phyloP scores from a whole-genome alignment of 768 basidiomycete species.

The Boletales sp. region DNA sequence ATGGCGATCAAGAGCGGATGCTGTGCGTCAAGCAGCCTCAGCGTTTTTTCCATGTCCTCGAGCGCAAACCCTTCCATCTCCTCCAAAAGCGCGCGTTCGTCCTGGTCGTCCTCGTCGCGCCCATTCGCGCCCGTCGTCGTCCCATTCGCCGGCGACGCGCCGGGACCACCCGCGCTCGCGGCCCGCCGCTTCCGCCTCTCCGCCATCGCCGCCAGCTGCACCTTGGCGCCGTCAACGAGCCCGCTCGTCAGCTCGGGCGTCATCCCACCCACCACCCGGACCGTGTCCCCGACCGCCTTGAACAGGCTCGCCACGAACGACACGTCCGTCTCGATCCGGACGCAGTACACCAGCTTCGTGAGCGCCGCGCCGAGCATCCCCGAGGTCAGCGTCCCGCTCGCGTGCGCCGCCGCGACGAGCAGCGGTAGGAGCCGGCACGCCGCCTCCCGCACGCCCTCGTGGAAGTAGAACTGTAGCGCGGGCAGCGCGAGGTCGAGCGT shows the following conservation, averaged over 20 bases:
- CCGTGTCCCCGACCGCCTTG: conserved; percentile 61
- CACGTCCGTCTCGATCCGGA: conserved; percentile 65
- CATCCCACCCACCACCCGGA: conserved; percentile 53
- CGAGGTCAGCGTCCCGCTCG: conserved; percentile 57
- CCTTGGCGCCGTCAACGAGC: conserved; percentile 66
- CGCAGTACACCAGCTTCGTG: conserved; percentile 58
- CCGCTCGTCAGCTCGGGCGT: conserved; percentile 50
- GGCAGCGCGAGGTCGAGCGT: conserved; percentile 71
- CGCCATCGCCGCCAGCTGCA: conserved; percentile 65
- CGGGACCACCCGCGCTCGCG: no score
- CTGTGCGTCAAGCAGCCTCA: conserved; percentile 50
- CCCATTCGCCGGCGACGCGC: conserved; percentile 13
- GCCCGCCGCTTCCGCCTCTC: conserved; percentile 58
- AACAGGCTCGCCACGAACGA: conserved; percentile 77
- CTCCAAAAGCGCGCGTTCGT: conserved; percentile 69
- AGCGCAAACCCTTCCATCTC: conserved; percentile 82
- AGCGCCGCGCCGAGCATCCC: conserved; percentile 70
- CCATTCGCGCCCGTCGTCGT: no score
- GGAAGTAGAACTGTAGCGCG: conserved; percentile 71
- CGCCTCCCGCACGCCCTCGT: conserved; percentile 81
- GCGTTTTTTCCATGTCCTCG: conserved; percentile 73
- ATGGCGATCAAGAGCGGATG: conserved; percentile 70
- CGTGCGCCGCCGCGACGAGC: conserved; percentile 65
- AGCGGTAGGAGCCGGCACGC: conserved; percentile 73
- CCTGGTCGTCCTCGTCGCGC: conserved; percentile 44